Evolutionary conservation across 176 grass and related monocot species (phyloP), one percentile per base, ranked within the genome.

Genomic region (Ensete ventricosum): DNA sequence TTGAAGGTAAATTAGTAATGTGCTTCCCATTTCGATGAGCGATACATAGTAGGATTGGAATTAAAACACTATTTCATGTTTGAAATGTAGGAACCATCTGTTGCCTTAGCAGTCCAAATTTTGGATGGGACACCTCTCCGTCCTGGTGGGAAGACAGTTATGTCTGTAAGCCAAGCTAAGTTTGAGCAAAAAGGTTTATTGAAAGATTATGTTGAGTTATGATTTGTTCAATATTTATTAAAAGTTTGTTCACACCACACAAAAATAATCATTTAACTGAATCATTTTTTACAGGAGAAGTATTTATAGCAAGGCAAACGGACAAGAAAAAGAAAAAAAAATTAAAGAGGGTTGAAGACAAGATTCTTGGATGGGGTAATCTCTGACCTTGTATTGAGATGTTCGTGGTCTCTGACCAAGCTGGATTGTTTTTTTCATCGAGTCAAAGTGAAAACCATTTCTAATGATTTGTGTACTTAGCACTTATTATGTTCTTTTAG

Each of bases 321-420:
- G 95, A 99, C 85, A 99, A 91, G 62, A 84, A 85, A 69, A 99
- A 87, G 81, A 99, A 99, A 85, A 94, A 75, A 86, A 98, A 94
- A 88, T 71, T 71, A 50, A 98, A 89, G 79, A 91, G 82, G 54
- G 88, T 94, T 76, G 88, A 91, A 79, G 84, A 94, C 79, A 99
- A 91, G 81, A 91, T 94, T 79, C 88, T 99, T 81, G 88, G 95
- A 85, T 99, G 90, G 95, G 90, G 90, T 99, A 91, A 85, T 80
- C 78, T 83, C 17, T 65, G 62, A 77, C 9, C 74, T 73, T 69
- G 12, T 69, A 64, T 9, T 53, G 21, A 25, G 62, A 67, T 48
- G 73, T 78, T 72, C 79, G 10, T 58, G 76, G 73, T 59, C 84
- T 53, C 27, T 68, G 20, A 11, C 24, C 22, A 1, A 53, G 58